phyloP scores from a whole-genome alignment of 2,329 filamentous ascomycete species.

The Phialophora expanda region DNA sequence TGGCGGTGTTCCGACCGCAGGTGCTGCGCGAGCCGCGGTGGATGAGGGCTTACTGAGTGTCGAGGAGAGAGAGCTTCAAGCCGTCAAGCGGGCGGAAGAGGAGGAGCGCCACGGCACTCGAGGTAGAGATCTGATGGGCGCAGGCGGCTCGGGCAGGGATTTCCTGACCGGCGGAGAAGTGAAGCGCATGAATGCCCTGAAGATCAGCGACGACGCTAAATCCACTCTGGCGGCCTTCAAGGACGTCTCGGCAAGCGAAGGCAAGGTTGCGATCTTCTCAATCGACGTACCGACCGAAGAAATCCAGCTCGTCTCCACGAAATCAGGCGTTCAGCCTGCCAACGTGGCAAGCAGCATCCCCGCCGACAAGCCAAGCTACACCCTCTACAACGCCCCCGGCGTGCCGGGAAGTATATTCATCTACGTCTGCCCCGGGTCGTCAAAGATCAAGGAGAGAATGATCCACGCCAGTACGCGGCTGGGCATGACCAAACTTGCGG shows the following conservation, averaged over 20 bases:
- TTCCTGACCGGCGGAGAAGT: constrained; percentile 35
- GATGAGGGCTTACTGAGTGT: constrained; percentile 63
- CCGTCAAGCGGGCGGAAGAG: constrained; percentile 64
- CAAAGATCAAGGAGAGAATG: constrained; percentile 70
- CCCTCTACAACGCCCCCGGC: constrained; percentile 55
- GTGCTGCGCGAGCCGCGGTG: constrained; percentile 4
- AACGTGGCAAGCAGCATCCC: constrained; percentile 57
- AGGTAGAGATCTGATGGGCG: constrained; percentile 53
- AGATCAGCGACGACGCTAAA: constrained; percentile 59
- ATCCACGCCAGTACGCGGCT: constrained; percentile 65
- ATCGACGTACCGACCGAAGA: constrained; percentile 61
- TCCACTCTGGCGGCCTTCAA: constrained; percentile 53
- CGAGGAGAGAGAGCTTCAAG: constrained; percentile 64
- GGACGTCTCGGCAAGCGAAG: constrained; percentile 39
- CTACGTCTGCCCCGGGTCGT: constrained; percentile 66
- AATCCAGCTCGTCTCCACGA: constrained; percentile 55
- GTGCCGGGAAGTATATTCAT: constrained; percentile 60
- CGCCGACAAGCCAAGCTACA: constrained; percentile 62
- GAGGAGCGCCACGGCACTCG: constrained; percentile 60
- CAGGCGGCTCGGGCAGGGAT: constrained; percentile 47
- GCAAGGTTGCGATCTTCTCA: constrained; percentile 42
- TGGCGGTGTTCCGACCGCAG: constrained; percentile 32
- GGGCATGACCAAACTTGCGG: constrained; percentile 59
- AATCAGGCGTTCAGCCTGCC: constrained; percentile 45
- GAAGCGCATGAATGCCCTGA: constrained; percentile 55